These are phyloP conservation scores for Cicer yamashitae DNA, from an alignment of 306 rosid genomes.

Conservation along the genomic window DNA sequence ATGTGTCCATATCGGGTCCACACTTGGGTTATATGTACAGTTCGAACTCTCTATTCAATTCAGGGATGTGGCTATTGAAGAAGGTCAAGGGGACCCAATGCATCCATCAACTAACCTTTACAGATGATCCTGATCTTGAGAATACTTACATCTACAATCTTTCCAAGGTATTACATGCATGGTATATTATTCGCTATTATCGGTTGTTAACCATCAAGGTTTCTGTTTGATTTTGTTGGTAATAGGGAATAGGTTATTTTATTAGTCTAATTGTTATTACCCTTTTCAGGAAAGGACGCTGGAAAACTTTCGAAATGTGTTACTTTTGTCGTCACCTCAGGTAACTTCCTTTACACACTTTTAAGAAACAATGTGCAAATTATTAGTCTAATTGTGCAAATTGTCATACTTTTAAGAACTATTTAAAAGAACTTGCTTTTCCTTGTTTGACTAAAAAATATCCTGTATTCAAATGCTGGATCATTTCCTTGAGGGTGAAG, in stretches of 20 bases:
- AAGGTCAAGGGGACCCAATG: constrained; percentile 87
- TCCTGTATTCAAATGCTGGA: constrained; percentile 8
- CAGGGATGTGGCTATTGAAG: constrained; percentile 96
- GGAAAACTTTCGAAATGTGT: constrained; percentile 52
- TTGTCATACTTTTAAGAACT: background rate
- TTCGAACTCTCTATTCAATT: constrained; percentile 92
- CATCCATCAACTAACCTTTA: constrained; percentile 93
- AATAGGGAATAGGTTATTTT: background rate
- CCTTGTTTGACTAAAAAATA: constrained; percentile 28
- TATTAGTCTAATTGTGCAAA: background rate
- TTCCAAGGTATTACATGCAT: constrained; percentile 74
- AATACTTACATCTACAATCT: constrained; percentile 91
- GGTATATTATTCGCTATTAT: background rate
- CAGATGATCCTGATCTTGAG: constrained; percentile 89
- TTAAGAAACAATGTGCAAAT: too few species aligned
- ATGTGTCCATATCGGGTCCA: constrained; percentile 95
- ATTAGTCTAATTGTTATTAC: constrained; percentile 25
- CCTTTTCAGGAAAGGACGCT: constrained; percentile 55
- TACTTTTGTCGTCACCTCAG: constrained; percentile 65
- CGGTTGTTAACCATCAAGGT: constrained; percentile 17
- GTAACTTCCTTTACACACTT: constrained; percentile 43
- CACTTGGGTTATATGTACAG: constrained; percentile 97
- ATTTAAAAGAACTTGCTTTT: background rate
- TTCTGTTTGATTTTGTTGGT: constrained; percentile 30
- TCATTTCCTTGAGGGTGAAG: constrained; percentile 25